Evolutionary conservation across 805 yeast genomes (phyloP).

Genomic region (Nakazawaea ernobii): DNA sequence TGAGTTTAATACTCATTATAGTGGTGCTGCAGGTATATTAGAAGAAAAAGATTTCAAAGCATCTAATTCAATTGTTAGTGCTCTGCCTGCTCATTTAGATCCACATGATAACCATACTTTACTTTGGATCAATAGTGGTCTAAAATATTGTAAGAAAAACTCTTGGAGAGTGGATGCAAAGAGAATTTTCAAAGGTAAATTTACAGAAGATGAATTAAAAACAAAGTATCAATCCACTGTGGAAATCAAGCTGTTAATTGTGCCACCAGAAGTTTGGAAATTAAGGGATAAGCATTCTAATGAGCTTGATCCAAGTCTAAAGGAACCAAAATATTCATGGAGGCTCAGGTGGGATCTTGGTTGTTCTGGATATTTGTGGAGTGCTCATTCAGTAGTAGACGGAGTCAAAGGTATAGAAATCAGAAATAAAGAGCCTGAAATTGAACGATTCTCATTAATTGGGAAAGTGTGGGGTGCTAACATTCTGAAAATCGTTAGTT

Average conservation of each 20-base stretch:
- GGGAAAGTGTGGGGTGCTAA: conserved; percentile 7
- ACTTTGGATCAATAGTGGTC: conserved; percentile 72
- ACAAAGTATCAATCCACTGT: conserved; percentile 33
- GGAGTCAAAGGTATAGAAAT: conserved; percentile 7
- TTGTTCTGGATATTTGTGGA: conserved; percentile 10
- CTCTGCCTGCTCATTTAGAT: conserved; percentile 57
- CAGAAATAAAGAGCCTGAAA: conserved; percentile 2
- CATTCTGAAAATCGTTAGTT: too few species aligned
- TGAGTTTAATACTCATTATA: conserved; percentile 42
- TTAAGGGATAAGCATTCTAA: conserved; percentile 19
- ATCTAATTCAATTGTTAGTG: conserved; percentile 3
- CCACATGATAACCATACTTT: conserved; percentile 42
- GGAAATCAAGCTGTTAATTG: conserved; percentile 27
- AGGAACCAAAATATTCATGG: conserved; percentile 53
- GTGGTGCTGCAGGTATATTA: conserved; percentile 49
- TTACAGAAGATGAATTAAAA: conserved; percentile 23
- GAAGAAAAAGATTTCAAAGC: conserved; percentile 2
- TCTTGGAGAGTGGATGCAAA: conserved; percentile 28
- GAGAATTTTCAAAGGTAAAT: conserved; percentile 24
- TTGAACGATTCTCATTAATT: not conserved
- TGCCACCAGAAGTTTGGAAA: conserved; percentile 51
- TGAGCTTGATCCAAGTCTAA: conserved; percentile 27
- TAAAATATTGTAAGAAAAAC: conserved; percentile 47
- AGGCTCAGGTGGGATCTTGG: conserved; percentile 14
- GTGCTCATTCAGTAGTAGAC: conserved; percentile 9